Base-by-base conservation (phyloP, 176 grass and related monocot genomes). In the Paspalum notatum region DNA sequence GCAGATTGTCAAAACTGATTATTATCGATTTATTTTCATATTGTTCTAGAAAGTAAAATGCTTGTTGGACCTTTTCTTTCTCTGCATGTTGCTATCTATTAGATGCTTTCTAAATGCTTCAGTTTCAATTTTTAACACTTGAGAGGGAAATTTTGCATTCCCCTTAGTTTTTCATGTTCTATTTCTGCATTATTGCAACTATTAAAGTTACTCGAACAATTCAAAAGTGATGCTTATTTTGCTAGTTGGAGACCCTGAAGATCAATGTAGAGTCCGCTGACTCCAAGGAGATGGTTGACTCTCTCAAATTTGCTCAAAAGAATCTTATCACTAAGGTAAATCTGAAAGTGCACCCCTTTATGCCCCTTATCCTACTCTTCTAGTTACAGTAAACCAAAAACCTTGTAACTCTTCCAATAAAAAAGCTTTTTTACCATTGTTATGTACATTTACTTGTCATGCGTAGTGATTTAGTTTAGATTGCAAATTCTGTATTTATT, bases 281-380 rank as follows among this genome's bases (percentile, higher is more conserved):
- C 66, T 94, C 95, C 11, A 61, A 88, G 75, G 95, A 92, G 79
- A 92, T 45, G 75, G 79, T 91, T 18, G 72, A 84, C 37, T 93
- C 92, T 74, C 92, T 98, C 70, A 92, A 92, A 86, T 77, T 93
- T 83, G 58, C 78, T 68, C 80, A 98, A 77, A 92, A 91, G 44
- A 85, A 85, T 91, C 47, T 94, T 77, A 92, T 98, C 68, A 98
- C 81, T 68, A 98, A 93, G 95, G 95, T 94, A 70, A 1, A 79
- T 69, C 40, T 74, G 26, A 68, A 58, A 63, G 10, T 79, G 20
- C 73, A 72, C 51, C 6, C 44, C 17, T 74, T 32, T 78, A 79
- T 80, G 68, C 44, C 60, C 59, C 59, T 57, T 59, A 66, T 66
- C 39, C 37, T 25, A 54, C 24, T 40, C 26, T 37, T 71, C 66